Base-by-base conservation (phyloP, 2,329 filamentous ascomycete species). In the Fusarium armeniacum region DNA sequence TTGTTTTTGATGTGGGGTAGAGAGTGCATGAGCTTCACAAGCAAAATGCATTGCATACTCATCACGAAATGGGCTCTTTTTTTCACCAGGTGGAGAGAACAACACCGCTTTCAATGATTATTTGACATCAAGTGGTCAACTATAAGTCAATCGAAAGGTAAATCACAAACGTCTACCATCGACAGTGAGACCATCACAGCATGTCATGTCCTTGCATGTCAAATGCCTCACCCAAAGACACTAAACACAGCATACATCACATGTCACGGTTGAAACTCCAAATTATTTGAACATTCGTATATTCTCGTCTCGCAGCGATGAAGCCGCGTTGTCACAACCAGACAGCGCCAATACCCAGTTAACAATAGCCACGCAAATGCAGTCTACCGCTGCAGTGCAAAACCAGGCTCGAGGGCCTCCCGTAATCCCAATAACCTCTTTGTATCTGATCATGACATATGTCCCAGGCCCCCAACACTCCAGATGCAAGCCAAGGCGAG, bases 291-390 rank as follows among this genome's bases (percentile, higher is more conserved):
- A 78, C 76, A 67, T 71, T 81, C 78, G 76, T 81, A 70, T 80
- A 79, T 81, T 80, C 77, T 78, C 76, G 74, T 79, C 73, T 76
- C 69, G 75, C 75, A 67, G 74, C 75, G 60, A 65, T 67, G 59
- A 70, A 70, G 76, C 76, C 73, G 73, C 74, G 69, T 67, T 69
- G 70, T 78, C 71, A 71, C 71, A 77, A 74, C 71, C 73, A 64
- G 72, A 75, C 73, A 77, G 74, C 76, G 73, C 78, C 76, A 63
- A 73, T 75, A 73, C 73, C 78, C 70, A 73, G 68, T 76, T 73
- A 75, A 72, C 76, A 76, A 76, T 76, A 72, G 72, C 75, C 73
- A 72, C 75, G 70, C 65, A 70, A 62, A 61, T 70, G 62, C 76
- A 75, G 74, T 71, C 70, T 74, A 69, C 75, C 74, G 68, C 67